Percentiles rank a stretch among this genome's conserved stretches.
phyloP scores from a whole-genome alignment of 352 stramenopile species.

The Globisporangium parvum region DNA sequence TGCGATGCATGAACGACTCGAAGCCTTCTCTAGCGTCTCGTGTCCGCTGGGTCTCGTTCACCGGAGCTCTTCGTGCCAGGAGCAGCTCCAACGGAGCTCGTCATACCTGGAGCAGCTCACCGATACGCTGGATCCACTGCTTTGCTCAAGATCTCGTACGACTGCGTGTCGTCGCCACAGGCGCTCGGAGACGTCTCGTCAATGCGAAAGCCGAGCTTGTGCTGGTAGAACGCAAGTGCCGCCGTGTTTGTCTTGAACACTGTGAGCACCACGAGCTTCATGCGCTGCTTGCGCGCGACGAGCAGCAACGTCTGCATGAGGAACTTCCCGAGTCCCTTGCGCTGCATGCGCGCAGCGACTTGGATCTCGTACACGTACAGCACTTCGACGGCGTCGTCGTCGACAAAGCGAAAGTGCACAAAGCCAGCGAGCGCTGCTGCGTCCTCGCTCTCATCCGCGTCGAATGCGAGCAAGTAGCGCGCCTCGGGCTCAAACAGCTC shows the following conservation, averaged over 20 bases:
- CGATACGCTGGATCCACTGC: conserved; percentile 20
- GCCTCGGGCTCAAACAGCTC: conserved; percentile 86
- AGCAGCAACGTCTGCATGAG: conserved; percentile 89
- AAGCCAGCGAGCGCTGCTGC: conserved; percentile 57
- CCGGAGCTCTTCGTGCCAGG: too few relatives aligned
- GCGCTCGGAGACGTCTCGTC: conserved; percentile 89
- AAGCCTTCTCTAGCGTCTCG: too few relatives aligned
- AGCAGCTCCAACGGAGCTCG: neutral
- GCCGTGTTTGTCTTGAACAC: conserved; percentile 89
- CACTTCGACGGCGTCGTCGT: conserved; percentile 86
- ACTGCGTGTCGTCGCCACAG: conserved; percentile 59
- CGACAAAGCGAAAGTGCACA: conserved; percentile 91
- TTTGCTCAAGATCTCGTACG: conserved; percentile 86
- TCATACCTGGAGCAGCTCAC: neutral
- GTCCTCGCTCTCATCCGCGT: neutral
- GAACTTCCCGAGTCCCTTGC: conserved; percentile 82
- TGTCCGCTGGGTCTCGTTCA: too few relatives aligned
- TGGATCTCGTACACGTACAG: conserved; percentile 95
- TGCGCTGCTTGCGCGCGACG: conserved; percentile 63
- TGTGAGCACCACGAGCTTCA: conserved; percentile 92
- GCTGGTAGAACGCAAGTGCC: conserved; percentile 89
- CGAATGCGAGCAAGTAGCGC: conserved; percentile 74
- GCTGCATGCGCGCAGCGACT: conserved; percentile 50
- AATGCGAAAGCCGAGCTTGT: conserved; percentile 81
- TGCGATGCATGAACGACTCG: neutral